phyloP scores from a whole-genome alignment of 345 rosid genomes.

The Eutrema japonicum region DNA sequence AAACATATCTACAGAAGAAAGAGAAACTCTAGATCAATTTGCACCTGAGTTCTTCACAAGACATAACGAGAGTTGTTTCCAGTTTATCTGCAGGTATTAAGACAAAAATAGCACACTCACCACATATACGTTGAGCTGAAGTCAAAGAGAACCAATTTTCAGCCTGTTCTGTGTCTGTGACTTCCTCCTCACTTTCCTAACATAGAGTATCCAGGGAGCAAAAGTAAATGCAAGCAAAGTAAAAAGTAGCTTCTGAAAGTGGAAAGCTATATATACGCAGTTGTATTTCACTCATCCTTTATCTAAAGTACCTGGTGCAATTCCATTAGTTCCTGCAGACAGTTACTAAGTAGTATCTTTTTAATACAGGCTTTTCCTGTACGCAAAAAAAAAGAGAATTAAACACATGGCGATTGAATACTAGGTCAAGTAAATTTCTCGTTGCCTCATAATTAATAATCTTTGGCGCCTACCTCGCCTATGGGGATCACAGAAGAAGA shows the following conservation, averaged over 20 bases:
- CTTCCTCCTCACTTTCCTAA: slow-evolving; percentile 98
- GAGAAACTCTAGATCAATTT: slow-evolving; percentile 14
- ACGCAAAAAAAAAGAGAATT: slow-evolving; percentile 27
- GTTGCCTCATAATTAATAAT: slow-evolving; percentile 2
- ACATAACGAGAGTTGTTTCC: slow-evolving; percentile 15
- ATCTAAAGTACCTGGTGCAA: slow-evolving; percentile 78
- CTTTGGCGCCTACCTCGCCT: slow-evolving; percentile 69
- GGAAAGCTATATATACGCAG: slow-evolving; percentile 17
- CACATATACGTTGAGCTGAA: slow-evolving; percentile 97
- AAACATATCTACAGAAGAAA: slow-evolving; percentile 74
- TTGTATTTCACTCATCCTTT: slow-evolving; percentile 13
- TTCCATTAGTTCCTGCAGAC: slow-evolving; percentile 99
- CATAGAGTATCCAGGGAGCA: slow-evolving; percentile 17
- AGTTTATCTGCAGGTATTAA: slow-evolving; percentile 12
- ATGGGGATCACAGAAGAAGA: slow-evolving; percentile 98
- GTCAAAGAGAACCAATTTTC: slow-evolving; percentile 99
- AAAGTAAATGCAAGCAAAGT: slow-evolving; percentile 9
- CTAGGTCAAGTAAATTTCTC: slow-evolving; percentile 10
- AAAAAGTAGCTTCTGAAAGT: slow-evolving; percentile 12
- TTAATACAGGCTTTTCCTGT: slow-evolving; percentile 97
- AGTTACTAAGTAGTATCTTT: slow-evolving; percentile 92
- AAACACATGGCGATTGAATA: not conserved
- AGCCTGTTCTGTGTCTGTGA: slow-evolving; percentile 96
- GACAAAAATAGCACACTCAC: slow-evolving; percentile 47
- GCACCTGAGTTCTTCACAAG: slow-evolving; percentile 6